Evolutionary conservation across 371 early-diverging fungal species (phyloP), one percentile per base, ranked within the genome.

Genomic region (Dichotomocladium elegans): DNA sequence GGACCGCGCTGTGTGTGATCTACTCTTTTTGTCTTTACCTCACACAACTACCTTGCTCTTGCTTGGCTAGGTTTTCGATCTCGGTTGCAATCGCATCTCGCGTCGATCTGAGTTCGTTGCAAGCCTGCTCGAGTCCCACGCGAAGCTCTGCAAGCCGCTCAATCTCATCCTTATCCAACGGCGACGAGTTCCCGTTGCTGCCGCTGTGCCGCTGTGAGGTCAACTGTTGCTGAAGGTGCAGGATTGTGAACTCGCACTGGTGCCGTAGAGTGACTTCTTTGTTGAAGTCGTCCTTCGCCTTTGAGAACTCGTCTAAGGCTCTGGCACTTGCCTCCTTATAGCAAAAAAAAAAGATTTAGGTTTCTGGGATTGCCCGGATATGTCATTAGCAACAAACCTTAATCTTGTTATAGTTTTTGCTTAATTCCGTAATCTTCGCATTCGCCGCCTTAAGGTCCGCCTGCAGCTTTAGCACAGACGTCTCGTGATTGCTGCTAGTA

Each of bases 221-320:
- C 2, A 72, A 31, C 28, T 77, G 73, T 24, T 70, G 68, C 21
- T 56, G 59, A 24, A 77, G 35, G 28, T 69, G 70, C 5, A 48
- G 17, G 9, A 69, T 63, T 2, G 58, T 61, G 19, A 56, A 55
- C 37, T 77, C 77, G 37, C 66, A 62, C 15, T 69, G 55, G 37
- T 77, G 72, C 6, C 74, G 66, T 17, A 69, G 43, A 8, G 50
- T 28, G 1, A 65, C 55, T 52, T 77, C 77, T 43, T 71, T 77
- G 0, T 67, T 43, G 43, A 71, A 71, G 22, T 77, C 77, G 34
- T 70, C 72, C 41, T 71, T 70, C 11, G 74, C 74, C 10, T 60
- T 40, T 14, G 61, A 57, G 24, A 73, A 64, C 43, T 77, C 74
- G 3, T 77, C 69, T 35, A 77, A 31, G 2, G 74, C 77, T 26